These are phyloP conservation scores for Yamadazyma taylorii DNA, from an alignment of 1,139 yeast species.

Conservation along the genomic window DNA sequence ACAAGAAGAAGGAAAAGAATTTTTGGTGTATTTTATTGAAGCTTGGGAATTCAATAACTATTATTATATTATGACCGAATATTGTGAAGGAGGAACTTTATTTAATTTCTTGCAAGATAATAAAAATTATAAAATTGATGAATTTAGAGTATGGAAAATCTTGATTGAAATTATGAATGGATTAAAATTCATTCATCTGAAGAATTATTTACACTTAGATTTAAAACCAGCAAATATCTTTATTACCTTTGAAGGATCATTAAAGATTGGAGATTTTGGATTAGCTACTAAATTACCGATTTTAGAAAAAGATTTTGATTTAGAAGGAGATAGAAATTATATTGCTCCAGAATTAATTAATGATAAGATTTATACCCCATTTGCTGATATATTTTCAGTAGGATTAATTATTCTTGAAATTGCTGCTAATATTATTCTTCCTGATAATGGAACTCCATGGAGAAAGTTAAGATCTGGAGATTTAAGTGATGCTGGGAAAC, in stretches of 20 bases:
- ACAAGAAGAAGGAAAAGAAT: conserved; percentile 74
- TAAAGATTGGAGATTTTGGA: conserved; percentile 84
- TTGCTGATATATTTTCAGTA: conserved; percentile 91
- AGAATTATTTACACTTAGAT: conserved; percentile 79
- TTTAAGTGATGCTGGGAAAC: conserved; percentile 88
- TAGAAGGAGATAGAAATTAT: conserved; percentile 96
- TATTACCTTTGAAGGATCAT: conserved; percentile 89
- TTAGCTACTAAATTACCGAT: conserved; percentile 56
- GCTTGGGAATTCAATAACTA: conserved; percentile 82
- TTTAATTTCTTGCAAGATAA: conserved; percentile 78
- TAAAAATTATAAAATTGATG: conserved; percentile 77
- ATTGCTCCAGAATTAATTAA: conserved; percentile 96
- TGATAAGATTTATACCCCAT: conserved; percentile 78
- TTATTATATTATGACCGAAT: conserved; percentile 91
- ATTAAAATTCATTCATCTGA: conserved; percentile 73
- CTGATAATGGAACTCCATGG: conserved; percentile 98
- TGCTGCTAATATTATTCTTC: conserved; percentile 92
- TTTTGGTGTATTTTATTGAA: conserved; percentile 74
- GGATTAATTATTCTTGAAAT: conserved; percentile 92
- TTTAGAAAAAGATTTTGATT: conserved; percentile 63
- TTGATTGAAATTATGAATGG: conserved; percentile 80
- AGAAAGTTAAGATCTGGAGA: conserved; percentile 94
- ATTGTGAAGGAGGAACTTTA: conserved; percentile 90
- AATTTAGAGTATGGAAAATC: conserved; percentile 97
- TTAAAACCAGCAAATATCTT: conserved; percentile 93